A percentile compares a stretch with the other conserved stretches of the same genome.
Conservation (phyloP, 73 alveolate genomes). For the Paramecium primaurelia region DNA sequence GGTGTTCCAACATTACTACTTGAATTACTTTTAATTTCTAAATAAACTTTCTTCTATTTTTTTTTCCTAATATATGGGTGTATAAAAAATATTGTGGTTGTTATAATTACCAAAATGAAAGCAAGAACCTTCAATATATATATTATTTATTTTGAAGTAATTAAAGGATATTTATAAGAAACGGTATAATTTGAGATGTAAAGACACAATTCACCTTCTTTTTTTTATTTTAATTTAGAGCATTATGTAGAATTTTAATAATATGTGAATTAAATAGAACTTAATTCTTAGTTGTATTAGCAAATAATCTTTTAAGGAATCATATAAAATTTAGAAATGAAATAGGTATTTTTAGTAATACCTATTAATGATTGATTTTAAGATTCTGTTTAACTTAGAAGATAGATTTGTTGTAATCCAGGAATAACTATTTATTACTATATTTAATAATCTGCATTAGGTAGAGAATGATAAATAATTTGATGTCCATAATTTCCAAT, state of each 20-base stretch:
- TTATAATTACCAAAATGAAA: not conserved
- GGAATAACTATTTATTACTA: not conserved
- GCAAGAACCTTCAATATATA: not conserved
- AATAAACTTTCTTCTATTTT: too few species aligned
- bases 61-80: too few species aligned
- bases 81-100: not conserved
- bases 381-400: not conserved
- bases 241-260: not conserved
- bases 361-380: not conserved
- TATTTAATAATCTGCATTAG: not conserved
- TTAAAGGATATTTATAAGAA: not conserved
- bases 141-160: not conserved
- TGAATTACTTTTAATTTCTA: too few species aligned
- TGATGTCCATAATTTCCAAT: not conserved
- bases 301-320: not conserved
- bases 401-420: not conserved
- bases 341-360: not conserved
- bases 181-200: not conserved
- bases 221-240: not conserved
- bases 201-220: not conserved
- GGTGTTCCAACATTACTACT: too few species aligned
- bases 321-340: not conserved
- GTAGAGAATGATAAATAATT: not conserved
- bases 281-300: not conserved
- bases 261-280: not conserved